These are phyloP conservation scores for Boletus barrowsii DNA, from an alignment of 768 basidiomycete species.

Conservation along the genomic window DNA sequence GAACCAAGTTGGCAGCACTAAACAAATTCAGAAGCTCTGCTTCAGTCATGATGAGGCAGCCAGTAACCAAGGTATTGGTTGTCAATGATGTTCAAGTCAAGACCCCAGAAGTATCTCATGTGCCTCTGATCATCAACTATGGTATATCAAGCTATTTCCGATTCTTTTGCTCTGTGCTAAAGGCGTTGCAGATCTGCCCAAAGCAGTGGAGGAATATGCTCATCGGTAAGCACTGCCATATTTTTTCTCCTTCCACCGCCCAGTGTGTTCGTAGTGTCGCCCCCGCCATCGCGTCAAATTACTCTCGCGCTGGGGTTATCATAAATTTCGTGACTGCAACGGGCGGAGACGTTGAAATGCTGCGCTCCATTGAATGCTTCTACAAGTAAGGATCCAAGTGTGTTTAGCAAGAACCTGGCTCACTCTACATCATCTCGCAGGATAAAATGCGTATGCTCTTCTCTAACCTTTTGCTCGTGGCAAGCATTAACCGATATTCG, in stretches of 20 bases:
- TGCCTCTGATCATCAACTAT: constrained; percentile 94
- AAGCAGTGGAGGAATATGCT: constrained; percentile 96
- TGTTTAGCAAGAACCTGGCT: constrained; percentile 6
- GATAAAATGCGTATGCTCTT: constrained; percentile 81
- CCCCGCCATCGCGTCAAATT: constrained; percentile 79
- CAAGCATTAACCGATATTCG: constrained; percentile 23
- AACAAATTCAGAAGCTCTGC: constrained; percentile 72
- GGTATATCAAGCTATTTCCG: constrained; percentile 41
- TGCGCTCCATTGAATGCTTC: constrained; percentile 97
- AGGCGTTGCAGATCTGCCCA: constrained; percentile 66
- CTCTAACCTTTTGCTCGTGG: neutral
- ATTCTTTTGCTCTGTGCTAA: constrained; percentile 5
- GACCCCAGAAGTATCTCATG: constrained; percentile 81
- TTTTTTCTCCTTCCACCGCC: constrained; percentile 5
- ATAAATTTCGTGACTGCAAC: constrained; percentile 98
- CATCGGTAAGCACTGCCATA: constrained; percentile 60
- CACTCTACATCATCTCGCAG: constrained; percentile 34
- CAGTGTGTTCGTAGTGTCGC: constrained; percentile 54
- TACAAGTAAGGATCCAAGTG: constrained; percentile 66
- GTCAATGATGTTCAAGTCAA: constrained; percentile 95
- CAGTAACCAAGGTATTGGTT: constrained; percentile 74
- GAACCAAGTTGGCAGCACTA: constrained; percentile 75
- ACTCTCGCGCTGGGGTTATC: constrained; percentile 85
- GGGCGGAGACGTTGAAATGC: constrained; percentile 97
- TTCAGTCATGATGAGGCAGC: constrained; percentile 60